Base-by-base conservation (phyloP, 2,329 filamentous ascomycete genomes). In the Pseudocercospora pini-densiflorae region DNA sequence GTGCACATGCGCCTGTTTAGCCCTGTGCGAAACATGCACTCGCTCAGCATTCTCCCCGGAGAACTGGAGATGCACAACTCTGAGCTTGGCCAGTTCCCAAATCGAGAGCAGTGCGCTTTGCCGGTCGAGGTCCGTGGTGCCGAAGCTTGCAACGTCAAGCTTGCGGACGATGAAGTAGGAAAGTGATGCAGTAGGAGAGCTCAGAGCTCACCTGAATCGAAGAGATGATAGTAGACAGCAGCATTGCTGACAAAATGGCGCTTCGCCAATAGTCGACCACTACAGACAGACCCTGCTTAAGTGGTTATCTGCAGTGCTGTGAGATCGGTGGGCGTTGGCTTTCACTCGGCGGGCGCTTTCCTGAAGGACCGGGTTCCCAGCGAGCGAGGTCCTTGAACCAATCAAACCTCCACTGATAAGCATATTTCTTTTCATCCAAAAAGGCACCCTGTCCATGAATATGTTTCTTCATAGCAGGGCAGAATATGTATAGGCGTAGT, bases 11-110 rank as follows among this genome's bases (percentile, higher is more conserved):
- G 59, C 59, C 63, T 65, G 57, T 23, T 24, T 51, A 31, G 27
- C 53, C 59, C 59, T 36, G 59, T 57, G 58, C 63, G 31, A 51
- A 40, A 24, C 62, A 45, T 43, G 40, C 49, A 59, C 36, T 24
- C 10, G 40, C 47, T 29, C 40, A 62, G 33, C 63, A 62, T 65
- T 65, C 63, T 65, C 63, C 63, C 63, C 63, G 63, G 63, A 65
- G 59, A 65, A 45, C 63, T 62, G 63, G 63, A 65, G 63, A 62
- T 62, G 63, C 49, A 54, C 49, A 29, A 54, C 49, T 54, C 49
- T 54, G 49, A 54, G 49, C 23, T 27, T 23, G 49, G 43, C 43
- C 43, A 23, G 49, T 16, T 53, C 49, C 49, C 19, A 24, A 14
- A 24, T 36, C 40, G 40, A 19, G 40, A 43, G 51, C 51, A 51